These are phyloP conservation scores for Eremothecium gossypii DNA, from an alignment of 1,139 yeast species.

Conservation along the genomic window DNA sequence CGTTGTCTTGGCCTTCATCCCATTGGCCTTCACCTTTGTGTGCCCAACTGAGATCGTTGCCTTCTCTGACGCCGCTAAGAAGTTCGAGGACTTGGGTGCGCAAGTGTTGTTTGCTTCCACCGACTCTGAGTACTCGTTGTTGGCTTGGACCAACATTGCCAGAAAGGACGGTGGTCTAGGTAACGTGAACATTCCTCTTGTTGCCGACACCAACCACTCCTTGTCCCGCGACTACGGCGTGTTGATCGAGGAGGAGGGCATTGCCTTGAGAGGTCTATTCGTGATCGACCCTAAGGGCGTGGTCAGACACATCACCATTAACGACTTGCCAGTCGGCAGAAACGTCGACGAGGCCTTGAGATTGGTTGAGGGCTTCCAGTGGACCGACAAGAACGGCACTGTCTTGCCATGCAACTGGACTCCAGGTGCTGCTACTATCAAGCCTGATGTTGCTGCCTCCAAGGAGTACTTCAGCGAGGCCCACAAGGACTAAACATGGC, in stretches of 20 bases:
- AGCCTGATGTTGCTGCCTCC: conserved; percentile 74
- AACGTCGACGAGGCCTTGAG: conserved; percentile 95
- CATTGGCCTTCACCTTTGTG: conserved; percentile 97
- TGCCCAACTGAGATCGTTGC: conserved; percentile 99
- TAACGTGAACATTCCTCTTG: conserved; percentile 82
- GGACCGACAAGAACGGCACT: conserved; percentile 96
- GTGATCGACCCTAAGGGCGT: conserved; percentile 91
- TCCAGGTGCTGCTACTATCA: conserved; percentile 91
- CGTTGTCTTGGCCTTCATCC: conserved; percentile 94
- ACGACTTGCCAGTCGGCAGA: conserved; percentile 98
- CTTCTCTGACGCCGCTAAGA: conserved; percentile 88
- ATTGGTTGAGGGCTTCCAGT: conserved; percentile 97
- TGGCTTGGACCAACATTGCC: conserved; percentile 96
- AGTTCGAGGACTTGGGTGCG: conserved; percentile 79
- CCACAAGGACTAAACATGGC: conserved; percentile 13
- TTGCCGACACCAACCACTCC: conserved; percentile 95
- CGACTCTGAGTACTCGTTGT: conserved; percentile 93
- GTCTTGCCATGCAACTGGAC: conserved; percentile 99
- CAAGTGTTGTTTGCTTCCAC: conserved; percentile 93
- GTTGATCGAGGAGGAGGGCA: conserved; percentile 87
- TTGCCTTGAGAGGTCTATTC: conserved; percentile 96
- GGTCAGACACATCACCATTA: conserved; percentile 92
- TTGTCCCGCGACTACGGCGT: conserved; percentile 95
- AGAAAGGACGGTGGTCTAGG: conserved; percentile 99
- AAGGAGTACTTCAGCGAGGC: conserved; percentile 35